Conservation (phyloP, 2,329 filamentous ascomycete genomes). For the Colletotrichum echinochloae region DNA sequence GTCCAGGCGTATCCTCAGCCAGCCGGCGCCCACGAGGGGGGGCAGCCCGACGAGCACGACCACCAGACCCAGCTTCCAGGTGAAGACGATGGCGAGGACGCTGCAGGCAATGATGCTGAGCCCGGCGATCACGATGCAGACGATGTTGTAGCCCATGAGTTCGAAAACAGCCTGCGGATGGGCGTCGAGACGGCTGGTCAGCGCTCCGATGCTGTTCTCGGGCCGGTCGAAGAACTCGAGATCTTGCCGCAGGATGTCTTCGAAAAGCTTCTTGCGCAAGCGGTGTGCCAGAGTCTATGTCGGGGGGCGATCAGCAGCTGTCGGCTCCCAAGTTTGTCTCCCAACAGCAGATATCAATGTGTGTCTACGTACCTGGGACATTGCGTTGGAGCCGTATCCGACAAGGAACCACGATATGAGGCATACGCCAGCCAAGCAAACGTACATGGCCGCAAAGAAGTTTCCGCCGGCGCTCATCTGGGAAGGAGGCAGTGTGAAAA, state of each 20-base stretch:
- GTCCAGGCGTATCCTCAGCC: constrained; percentile 58
- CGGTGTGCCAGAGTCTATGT: constrained; percentile 38
- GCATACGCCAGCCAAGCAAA: neutral
- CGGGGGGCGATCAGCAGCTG: neutral
- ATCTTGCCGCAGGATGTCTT: constrained; percentile 52
- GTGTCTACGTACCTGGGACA: neutral
- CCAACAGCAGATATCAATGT: neutral
- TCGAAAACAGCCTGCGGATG: constrained; percentile 51
- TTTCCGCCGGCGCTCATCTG: neutral
- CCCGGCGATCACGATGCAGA: constrained; percentile 55
- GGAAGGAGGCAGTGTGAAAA: neutral
- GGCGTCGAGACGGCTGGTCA: constrained; percentile 48
- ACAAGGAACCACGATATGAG: neutral
- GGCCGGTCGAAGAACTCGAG: constrained; percentile 54
- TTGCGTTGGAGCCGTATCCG: neutral
- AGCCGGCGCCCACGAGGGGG: constrained; percentile 55
- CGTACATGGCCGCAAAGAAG: neutral
- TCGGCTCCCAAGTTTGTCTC: constrained; percentile 39
- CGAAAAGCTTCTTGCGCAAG: constrained; percentile 46
- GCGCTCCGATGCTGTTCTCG: constrained; percentile 50
- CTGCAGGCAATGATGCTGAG: constrained; percentile 54
- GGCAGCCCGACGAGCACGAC: constrained; percentile 56
- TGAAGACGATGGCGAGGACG: constrained; percentile 53
- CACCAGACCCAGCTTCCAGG: constrained; percentile 61
- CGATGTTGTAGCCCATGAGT: constrained; percentile 57